phyloP scores from a whole-genome alignment of 2,329 filamentous ascomycete species.

The Aureobasidium sp. region DNA sequence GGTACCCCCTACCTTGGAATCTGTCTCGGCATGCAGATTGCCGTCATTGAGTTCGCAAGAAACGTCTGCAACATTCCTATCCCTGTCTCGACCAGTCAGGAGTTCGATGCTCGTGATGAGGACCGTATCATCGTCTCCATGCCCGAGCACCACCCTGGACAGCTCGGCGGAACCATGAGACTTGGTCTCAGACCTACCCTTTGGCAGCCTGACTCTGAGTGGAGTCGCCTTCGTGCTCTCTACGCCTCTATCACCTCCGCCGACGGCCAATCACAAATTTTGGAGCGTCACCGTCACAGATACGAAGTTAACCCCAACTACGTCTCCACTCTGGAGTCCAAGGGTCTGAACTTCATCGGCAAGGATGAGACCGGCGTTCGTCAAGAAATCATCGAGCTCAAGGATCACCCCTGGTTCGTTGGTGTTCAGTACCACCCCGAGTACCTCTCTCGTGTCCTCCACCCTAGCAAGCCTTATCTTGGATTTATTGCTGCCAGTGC shows the following conservation, averaged over 20 bases:
- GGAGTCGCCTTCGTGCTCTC: slow-evolving; percentile 68
- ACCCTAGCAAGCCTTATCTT: slow-evolving; percentile 68
- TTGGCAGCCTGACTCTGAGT: slow-evolving; percentile 70
- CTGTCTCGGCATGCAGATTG: slow-evolving; percentile 87
- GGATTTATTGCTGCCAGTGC: slow-evolving; percentile 77
- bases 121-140: slow-evolving; percentile 79
- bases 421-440: slow-evolving; percentile 87
- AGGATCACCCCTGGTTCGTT: slow-evolving; percentile 78
- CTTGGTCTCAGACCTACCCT: slow-evolving; percentile 66
- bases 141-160: slow-evolving; percentile 75
- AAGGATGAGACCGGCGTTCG: slow-evolving; percentile 72
- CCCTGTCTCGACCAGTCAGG: slow-evolving; percentile 47
- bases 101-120: slow-evolving; percentile 53
- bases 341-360: slow-evolving; percentile 68
- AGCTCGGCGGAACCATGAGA: slow-evolving; percentile 80
- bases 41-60: slow-evolving; percentile 81
- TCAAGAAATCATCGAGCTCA: slow-evolving; percentile 78
- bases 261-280: slow-evolving; percentile 32
- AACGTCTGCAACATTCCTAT: slow-evolving; percentile 59
- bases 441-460: slow-evolving; percentile 68
- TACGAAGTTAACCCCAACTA: slow-evolving; percentile 85
- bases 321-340: slow-evolving; percentile 59
- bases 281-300: slow-evolving; percentile 77
- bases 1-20: slow-evolving; percentile 80
- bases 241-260: slow-evolving; percentile 53